phyloP scores from a whole-genome alignment of 2,329 filamentous ascomycete genomes.

The Aspergillus niger region DNA sequence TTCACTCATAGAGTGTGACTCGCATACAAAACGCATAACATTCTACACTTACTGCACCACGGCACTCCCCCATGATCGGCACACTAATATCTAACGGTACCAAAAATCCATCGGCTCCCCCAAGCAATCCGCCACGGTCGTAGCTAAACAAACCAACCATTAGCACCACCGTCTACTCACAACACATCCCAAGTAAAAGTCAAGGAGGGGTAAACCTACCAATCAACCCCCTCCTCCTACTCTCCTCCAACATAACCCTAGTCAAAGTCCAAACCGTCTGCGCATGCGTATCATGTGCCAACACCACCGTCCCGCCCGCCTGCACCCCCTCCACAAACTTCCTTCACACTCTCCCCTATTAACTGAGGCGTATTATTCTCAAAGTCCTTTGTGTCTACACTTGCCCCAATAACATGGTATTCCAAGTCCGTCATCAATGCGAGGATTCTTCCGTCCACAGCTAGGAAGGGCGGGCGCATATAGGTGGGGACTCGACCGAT shows the following conservation, averaged over 20 bases:
- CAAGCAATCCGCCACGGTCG: conserved; percentile 61
- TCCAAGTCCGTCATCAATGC: conserved; percentile 43
- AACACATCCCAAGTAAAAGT: not conserved
- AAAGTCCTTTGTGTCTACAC: conserved; percentile 50
- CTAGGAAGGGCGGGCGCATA: conserved; percentile 51
- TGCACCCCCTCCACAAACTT: conserved; percentile 36
- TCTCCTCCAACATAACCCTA: conserved; percentile 37
- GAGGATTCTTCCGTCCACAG: conserved; percentile 35
- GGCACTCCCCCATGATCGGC: no score
- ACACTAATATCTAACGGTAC: conserved; percentile 43
- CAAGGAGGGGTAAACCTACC: conserved; percentile 24
- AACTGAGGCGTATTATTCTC: conserved; percentile 34
- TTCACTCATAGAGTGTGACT: not conserved
- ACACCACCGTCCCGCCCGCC: conserved; percentile 34
- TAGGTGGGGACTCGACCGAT: conserved; percentile 51
- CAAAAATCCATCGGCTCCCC: conserved; percentile 55
- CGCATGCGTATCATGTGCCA: conserved; percentile 43
- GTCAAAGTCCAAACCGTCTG: conserved; percentile 38
- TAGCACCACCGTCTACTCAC: not conserved
- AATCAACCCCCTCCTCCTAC: conserved; percentile 45
- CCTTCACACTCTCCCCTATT: conserved; percentile 33
- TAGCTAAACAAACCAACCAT: conserved; percentile 35
- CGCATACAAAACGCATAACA: not conserved
- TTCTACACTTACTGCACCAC: not conserved
- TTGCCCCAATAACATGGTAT: conserved; percentile 49